phyloP scores from a whole-genome alignment of 768 basidiomycete species.

The Clitopilus hobsonii region DNA sequence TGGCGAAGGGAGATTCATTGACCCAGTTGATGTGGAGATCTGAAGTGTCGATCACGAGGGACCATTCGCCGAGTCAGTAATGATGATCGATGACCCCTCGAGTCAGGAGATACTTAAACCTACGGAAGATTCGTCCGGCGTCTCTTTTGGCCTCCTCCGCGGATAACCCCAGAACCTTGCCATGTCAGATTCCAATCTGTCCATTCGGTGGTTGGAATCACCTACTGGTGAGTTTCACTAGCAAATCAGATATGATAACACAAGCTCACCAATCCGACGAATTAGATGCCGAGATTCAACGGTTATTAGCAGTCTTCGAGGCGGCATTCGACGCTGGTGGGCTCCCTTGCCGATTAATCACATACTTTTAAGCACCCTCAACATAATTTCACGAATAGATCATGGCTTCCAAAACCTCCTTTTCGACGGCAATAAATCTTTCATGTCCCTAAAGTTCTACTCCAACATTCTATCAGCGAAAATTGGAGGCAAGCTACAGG shows the following conservation, averaged over 20 bases:
- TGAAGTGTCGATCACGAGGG: too few species aligned
- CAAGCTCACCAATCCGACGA: too few species aligned
- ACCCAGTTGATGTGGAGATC: too few species aligned
- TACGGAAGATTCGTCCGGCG: too few species aligned
- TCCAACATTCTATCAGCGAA: conserved; percentile 10
- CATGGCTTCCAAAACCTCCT: conserved; percentile 10
- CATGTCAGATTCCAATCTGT: not conserved
- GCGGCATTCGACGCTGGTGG: not conserved
- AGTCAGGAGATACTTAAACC: too few species aligned
- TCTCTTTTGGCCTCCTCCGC: too few species aligned
- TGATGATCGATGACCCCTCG: too few species aligned
- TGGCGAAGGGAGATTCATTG: too few species aligned
- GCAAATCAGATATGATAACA: too few species aligned
- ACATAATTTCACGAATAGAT: not conserved
- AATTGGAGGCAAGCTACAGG: conserved; percentile 14
- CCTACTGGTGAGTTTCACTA: not conserved
- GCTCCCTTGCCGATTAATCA: not conserved
- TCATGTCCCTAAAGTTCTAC: conserved; percentile 8
- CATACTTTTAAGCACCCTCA: not conserved
- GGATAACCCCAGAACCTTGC: too few species aligned
- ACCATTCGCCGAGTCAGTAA: too few species aligned
- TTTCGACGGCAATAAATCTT: conserved; percentile 13
- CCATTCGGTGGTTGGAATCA: not conserved
- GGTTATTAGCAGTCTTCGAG: not conserved
- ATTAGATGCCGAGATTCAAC: not conserved